Evolutionary conservation across 441 rosid genomes (phyloP).

Genomic region (Rhodomyrtus psidioides): DNA sequence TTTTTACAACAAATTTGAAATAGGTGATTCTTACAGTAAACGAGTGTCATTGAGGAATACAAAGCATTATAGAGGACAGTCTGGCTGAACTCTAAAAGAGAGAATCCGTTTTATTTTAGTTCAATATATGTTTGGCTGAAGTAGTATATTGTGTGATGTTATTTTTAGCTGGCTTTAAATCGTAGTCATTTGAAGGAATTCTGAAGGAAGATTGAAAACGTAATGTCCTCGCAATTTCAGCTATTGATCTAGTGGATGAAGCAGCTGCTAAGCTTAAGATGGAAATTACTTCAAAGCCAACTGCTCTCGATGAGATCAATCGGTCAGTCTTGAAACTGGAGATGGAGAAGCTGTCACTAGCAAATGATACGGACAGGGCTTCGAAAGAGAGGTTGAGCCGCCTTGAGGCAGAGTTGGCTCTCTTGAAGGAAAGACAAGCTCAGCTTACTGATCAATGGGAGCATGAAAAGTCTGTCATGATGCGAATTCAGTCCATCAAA

Average conservation of each 20-base stretch:
- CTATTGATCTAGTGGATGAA: slow-evolving; percentile 93
- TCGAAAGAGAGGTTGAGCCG: slow-evolving; percentile 76
- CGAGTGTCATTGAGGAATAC: not conserved
- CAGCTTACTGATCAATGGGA: slow-evolving; percentile 69
- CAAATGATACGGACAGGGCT: slow-evolving; percentile 81
- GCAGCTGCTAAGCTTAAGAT: slow-evolving; percentile 95
- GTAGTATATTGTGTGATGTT: not conserved
- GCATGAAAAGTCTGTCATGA: slow-evolving; percentile 61
- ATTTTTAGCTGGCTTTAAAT: not conserved
- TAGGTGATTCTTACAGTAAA: not conserved
- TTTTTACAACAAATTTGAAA: not conserved
- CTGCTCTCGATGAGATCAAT: slow-evolving; percentile 73
- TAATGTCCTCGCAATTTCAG: slow-evolving; percentile 21
- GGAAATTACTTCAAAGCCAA: slow-evolving; percentile 97
- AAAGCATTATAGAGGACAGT: not conserved
- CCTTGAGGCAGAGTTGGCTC: slow-evolving; percentile 15
- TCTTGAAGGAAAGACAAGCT: slow-evolving; percentile 59
- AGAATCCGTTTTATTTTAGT: not conserved
- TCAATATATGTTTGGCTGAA: not conserved
- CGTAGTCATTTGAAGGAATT: not conserved
- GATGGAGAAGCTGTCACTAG: slow-evolving; percentile 89
- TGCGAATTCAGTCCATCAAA: slow-evolving; percentile 49
- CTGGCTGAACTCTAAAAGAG: not conserved
- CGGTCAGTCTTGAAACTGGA: slow-evolving; percentile 77
- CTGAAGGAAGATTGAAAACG: not conserved